Percentiles rank a stretch among this genome's conserved stretches.
Evolutionary conservation across 2,329 filamentous ascomycete genomes (phyloP).

Genomic region (Clonostachys sp.): DNA sequence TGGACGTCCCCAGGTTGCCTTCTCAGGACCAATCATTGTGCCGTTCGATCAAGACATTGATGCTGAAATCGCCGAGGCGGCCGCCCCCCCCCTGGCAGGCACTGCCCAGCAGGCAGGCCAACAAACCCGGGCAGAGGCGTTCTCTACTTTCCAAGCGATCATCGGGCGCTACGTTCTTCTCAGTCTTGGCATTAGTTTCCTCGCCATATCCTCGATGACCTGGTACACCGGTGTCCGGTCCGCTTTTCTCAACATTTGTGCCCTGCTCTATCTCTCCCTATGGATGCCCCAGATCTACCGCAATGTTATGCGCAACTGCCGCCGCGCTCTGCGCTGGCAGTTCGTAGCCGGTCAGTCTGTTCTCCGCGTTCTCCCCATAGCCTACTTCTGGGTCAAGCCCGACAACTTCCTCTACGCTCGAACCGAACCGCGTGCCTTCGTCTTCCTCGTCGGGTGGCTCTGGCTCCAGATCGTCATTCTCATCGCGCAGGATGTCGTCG

Average conservation of each 20-base stretch:
- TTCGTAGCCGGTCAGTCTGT: slow-evolving; percentile 83
- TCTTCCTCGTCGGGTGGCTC: slow-evolving; percentile 64
- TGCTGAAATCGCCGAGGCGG: slow-evolving; percentile 49
- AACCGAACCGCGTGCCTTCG: slow-evolving; percentile 61
- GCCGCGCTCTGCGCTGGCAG: slow-evolving; percentile 84
- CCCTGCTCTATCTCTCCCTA: slow-evolving; percentile 78
- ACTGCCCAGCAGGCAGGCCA: slow-evolving; percentile 15
- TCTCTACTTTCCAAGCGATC: slow-evolving; percentile 47
- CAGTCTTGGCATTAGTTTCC: slow-evolving; percentile 50
- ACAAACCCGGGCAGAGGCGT: slow-evolving; percentile 10
- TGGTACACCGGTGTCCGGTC: slow-evolving; percentile 54
- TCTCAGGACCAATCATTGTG: slow-evolving; percentile 47
- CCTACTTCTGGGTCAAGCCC: slow-evolving; percentile 76
- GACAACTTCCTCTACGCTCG: slow-evolving; percentile 79
- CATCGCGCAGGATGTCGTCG: slow-evolving; percentile 77
- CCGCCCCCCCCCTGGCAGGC: slow-evolving; percentile 17
- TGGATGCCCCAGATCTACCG: slow-evolving; percentile 91
- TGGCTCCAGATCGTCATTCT: slow-evolving; percentile 82
- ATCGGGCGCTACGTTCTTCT: slow-evolving; percentile 53
- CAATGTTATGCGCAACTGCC: slow-evolving; percentile 86
- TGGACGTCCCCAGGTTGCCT: slow-evolving; percentile 6
- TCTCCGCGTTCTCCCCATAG: slow-evolving; percentile 72
- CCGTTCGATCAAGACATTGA: slow-evolving; percentile 61
- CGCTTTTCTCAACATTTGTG: slow-evolving; percentile 57
- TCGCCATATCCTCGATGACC: slow-evolving; percentile 54